These are phyloP conservation scores for Elsinoe ampelina DNA, from an alignment of 2,329 filamentous ascomycete genomes.

Conservation along the genomic window DNA sequence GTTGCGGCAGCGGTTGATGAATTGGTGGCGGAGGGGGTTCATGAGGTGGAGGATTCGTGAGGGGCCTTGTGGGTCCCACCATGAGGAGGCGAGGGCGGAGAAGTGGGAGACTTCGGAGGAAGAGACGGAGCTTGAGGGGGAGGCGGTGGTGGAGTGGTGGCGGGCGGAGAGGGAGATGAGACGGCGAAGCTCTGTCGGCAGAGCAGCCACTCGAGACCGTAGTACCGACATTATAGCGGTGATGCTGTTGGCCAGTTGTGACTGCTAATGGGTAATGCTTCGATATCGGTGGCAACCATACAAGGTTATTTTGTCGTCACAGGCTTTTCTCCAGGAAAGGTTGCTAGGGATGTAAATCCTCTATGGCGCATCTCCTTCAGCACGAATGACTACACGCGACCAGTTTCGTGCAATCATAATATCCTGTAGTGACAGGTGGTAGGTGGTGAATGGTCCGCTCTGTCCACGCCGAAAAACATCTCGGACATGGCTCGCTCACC, in stretches of 20 bases:
- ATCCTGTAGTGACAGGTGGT: no score
- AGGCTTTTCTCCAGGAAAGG: no score
- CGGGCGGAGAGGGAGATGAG: not conserved
- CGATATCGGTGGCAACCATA: not conserved
- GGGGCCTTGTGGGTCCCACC: constrained; percentile 95
- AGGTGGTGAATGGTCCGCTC: no score
- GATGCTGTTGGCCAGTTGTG: not conserved
- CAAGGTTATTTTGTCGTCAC: no score
- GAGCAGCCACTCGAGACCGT: not conserved
- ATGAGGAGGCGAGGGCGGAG: constrained; percentile 80
- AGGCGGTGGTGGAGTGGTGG: constrained; percentile 2
- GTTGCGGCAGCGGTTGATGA: constrained; percentile 63
- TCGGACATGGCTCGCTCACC: not conserved
- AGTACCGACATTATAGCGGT: not conserved
- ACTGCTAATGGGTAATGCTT: no score
- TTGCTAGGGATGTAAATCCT: no score
- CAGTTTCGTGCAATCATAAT: no score
- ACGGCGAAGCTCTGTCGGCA: not conserved
- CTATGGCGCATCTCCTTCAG: no score
- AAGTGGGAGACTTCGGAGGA: constrained; percentile 88
- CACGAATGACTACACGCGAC: no score
- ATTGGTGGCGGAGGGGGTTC: constrained; percentile 93
- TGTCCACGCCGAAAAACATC: no score
- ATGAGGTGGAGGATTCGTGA: constrained; percentile 91
- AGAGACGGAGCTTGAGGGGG: constrained; percentile 58